Evolutionary conservation across 352 stramenopile genomes (phyloP).

Genomic region (Phytophthora brassicae): DNA sequence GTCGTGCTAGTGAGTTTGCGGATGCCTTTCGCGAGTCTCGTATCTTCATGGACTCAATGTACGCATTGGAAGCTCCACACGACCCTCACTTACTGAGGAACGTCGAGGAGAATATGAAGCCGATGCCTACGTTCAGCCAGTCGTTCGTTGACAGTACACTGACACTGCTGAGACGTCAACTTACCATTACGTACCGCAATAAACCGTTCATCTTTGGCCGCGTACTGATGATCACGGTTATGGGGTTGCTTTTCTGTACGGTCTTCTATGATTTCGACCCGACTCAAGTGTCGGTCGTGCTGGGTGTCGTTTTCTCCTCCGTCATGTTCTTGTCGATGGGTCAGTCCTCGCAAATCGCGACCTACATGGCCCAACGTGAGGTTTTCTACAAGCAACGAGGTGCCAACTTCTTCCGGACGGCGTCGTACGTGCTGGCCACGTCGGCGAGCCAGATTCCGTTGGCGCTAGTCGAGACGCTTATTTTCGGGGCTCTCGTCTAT

Average conservation of each 20-base stretch:
- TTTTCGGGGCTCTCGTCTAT: constrained; percentile 83
- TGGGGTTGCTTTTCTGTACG: constrained; percentile 43
- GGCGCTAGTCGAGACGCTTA: constrained; percentile 51
- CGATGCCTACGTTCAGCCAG: constrained; percentile 36
- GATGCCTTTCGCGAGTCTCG: constrained; percentile 18
- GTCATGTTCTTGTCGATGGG: constrained; percentile 81
- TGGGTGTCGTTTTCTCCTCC: constrained; percentile 80
- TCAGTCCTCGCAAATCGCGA: constrained; percentile 61
- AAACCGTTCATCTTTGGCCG: constrained; percentile 39
- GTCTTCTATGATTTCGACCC: constrained; percentile 46
- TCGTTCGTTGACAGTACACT: constrained; percentile 26
- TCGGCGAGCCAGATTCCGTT: constrained; percentile 39
- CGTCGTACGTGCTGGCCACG: constrained; percentile 63
- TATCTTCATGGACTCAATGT: constrained; percentile 14
- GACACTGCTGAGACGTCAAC: constrained; percentile 41
- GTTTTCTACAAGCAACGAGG: constrained; percentile 85
- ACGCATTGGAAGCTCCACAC: constrained; percentile 15
- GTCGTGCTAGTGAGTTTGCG: constrained; percentile 18
- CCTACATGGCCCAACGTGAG: constrained; percentile 57
- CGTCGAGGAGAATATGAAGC: constrained; percentile 22
- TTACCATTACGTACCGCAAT: constrained; percentile 58
- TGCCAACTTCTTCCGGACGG: constrained; percentile 67
- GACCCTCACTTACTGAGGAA: constrained; percentile 17
- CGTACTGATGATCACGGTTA: constrained; percentile 40
- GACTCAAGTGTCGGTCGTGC: constrained; percentile 37